phyloP scores from a whole-genome alignment of 352 stramenopile genomes.

The Globisporangium recalcitrans region DNA sequence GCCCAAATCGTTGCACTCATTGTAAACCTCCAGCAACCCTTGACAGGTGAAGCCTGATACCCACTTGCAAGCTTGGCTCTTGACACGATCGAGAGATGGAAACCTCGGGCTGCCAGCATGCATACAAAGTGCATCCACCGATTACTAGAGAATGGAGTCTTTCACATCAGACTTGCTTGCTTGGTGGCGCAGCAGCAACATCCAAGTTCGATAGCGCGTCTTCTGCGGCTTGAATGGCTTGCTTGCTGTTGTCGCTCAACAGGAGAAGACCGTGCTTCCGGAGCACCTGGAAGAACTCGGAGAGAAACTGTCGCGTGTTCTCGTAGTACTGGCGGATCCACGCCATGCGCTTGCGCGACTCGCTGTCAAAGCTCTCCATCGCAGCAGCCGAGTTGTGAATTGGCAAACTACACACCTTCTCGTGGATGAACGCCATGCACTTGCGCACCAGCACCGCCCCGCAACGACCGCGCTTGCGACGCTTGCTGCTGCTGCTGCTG shows the following conservation, averaged over 20 bases:
- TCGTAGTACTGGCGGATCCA: conserved; percentile 13
- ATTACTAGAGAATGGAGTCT: neutral
- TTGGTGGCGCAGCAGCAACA: neutral
- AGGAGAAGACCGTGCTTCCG: conserved; percentile 12
- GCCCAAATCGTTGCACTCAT: too few species aligned
- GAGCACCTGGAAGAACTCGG: conserved; percentile 14
- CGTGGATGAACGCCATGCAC: conserved; percentile 23
- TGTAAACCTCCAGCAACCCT: too few species aligned
- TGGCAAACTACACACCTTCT: conserved; percentile 7
- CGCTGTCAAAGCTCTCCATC: neutral
- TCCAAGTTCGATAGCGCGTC: conserved; percentile 21
- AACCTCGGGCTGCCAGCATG: neutral
- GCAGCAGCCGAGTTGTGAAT: neutral
- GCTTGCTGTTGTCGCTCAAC: conserved; percentile 22
- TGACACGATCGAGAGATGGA: neutral
- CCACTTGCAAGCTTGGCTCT: neutral
- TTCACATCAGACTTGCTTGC: neutral
- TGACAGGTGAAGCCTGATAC: neutral
- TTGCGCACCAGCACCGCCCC: conserved; percentile 37
- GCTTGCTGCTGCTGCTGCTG: conserved; percentile 11
- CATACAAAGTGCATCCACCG: neutral
- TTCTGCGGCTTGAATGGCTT: conserved; percentile 21
- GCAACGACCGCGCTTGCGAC: conserved; percentile 26
- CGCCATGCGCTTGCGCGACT: neutral
- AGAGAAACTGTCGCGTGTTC: conserved; percentile 7